phyloP scores from a whole-genome alignment of 306 rosid species.

The Clitoria ternatea region DNA sequence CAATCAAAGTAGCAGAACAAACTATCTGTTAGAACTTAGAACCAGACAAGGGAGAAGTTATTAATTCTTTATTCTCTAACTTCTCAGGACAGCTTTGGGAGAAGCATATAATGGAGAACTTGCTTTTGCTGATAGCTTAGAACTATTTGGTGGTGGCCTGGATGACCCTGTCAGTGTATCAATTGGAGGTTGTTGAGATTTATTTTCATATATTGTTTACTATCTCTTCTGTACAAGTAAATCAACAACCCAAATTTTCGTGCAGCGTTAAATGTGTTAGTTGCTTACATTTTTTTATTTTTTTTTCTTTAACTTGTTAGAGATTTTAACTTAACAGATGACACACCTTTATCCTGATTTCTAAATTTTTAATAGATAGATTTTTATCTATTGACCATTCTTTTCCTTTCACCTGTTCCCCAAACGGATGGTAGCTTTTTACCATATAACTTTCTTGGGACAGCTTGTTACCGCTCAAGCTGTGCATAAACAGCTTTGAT shows the following conservation, averaged over 20 bases:
- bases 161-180: slow-evolving; percentile 96
- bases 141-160: slow-evolving; percentile 80
- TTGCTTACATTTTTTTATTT: not conserved
- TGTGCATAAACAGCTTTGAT: slow-evolving; percentile 18
- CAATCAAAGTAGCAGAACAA: slow-evolving; percentile 15
- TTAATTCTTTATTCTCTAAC: slow-evolving; percentile 27
- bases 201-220: slow-evolving; percentile 20
- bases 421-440: not conserved
- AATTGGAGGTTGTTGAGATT: slow-evolving; percentile 75
- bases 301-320: not conserved
- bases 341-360: not conserved
- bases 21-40: slow-evolving; percentile 24
- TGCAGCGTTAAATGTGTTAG: not conserved
- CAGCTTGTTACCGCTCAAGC: slow-evolving; percentile 20
- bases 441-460: slow-evolving; percentile 1
- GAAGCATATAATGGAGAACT: slow-evolving; percentile 79
- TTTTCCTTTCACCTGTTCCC: not conserved
- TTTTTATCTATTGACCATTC: not conserved
- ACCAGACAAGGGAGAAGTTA: slow-evolving; percentile 13
- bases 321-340: not conserved
- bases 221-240: slow-evolving; percentile 22
- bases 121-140: slow-evolving; percentile 79
- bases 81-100: slow-evolving; percentile 73
- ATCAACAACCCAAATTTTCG: not conserved
- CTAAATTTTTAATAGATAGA: not conserved